A percentile compares a stretch with the other conserved stretches of the same genome.
Conservation (phyloP, 2,329 filamentous ascomycete genomes). For the Trichoderma endophyticum region DNA sequence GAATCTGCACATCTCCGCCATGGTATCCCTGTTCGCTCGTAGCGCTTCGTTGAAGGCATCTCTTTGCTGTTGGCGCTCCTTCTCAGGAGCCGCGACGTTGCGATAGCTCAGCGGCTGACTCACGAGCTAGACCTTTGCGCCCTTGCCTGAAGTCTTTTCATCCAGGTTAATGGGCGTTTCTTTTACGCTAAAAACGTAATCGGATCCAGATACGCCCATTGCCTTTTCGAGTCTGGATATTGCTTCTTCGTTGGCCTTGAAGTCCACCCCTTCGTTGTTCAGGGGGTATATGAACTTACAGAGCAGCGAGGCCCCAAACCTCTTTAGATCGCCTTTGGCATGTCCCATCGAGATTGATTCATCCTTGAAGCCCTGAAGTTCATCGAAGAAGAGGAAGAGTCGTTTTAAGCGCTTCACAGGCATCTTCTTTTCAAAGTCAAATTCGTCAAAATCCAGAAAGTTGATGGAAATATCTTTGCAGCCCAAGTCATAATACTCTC, state of each 20-base stretch:
- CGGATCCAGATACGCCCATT: not conserved
- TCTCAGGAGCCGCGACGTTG: not conserved
- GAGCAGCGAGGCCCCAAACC: conserved; percentile 26
- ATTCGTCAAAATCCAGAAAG: conserved; percentile 22
- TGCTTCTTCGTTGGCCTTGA: not conserved
- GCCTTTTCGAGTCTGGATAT: not conserved
- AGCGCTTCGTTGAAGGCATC: not conserved
- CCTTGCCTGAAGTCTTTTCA: not conserved
- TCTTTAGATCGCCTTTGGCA: conserved; percentile 26
- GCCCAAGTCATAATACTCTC: not conserved
- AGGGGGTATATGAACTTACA: conserved; percentile 18
- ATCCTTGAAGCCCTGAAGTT: conserved; percentile 22
- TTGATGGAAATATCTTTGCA: conserved; percentile 19
- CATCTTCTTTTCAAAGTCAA: conserved; percentile 16
- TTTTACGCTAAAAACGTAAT: not conserved
- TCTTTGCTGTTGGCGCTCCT: not conserved
- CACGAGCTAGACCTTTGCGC: not conserved
- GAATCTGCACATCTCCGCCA: not conserved
- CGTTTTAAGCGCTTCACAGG: conserved; percentile 21
- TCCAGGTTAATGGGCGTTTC: not conserved
- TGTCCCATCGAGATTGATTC: conserved; percentile 14
- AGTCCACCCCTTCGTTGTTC: not conserved
- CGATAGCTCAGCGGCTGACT: not conserved
- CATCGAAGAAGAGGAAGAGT: conserved; percentile 23
- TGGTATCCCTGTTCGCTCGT: not conserved